Conservation (phyloP, 2,329 filamentous ascomycete genomes). For the Alternaria gansuensis region DNA sequence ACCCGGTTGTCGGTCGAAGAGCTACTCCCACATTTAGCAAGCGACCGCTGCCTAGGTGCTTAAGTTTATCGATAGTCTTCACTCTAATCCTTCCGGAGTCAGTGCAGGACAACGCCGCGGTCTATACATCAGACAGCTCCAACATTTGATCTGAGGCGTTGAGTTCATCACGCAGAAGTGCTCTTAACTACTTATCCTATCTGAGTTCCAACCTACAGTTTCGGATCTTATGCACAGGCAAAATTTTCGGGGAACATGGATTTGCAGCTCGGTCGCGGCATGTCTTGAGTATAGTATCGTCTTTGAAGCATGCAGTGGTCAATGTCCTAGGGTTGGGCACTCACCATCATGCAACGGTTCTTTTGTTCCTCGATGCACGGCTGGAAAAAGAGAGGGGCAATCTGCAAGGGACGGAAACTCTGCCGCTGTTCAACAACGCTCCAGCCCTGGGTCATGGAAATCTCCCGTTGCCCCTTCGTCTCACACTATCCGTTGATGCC, state of each 20-base stretch:
- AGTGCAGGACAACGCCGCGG: background rate
- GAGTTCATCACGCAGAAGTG: background rate
- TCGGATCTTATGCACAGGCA: conserved; percentile 2
- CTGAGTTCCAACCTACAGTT: conserved; percentile 9
- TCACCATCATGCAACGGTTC: background rate
- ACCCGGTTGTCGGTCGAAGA: background rate
- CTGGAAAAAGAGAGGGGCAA: conserved; percentile 4
- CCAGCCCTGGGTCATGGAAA: background rate
- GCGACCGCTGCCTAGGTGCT: background rate
- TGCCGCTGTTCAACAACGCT: background rate
- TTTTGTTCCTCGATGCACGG: background rate
- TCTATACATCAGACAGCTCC: background rate
- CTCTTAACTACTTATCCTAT: conserved; percentile 6
- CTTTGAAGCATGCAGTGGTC: background rate
- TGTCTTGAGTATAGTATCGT: background rate
- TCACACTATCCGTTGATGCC: background rate
- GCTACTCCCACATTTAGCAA: conserved; percentile 3
- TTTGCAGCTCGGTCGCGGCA: conserved; percentile 1
- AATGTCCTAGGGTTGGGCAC: background rate
- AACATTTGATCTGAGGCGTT: background rate
- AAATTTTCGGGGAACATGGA: conserved; percentile 11
- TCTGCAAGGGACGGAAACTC: conserved; percentile 1
- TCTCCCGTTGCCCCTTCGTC: background rate
- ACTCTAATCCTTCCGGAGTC: conserved; percentile 5
- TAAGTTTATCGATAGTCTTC: background rate